These are phyloP conservation scores for Helicostylum pulchrum DNA, from an alignment of 192 early-diverging fungal genomes.

Conservation along the genomic window DNA sequence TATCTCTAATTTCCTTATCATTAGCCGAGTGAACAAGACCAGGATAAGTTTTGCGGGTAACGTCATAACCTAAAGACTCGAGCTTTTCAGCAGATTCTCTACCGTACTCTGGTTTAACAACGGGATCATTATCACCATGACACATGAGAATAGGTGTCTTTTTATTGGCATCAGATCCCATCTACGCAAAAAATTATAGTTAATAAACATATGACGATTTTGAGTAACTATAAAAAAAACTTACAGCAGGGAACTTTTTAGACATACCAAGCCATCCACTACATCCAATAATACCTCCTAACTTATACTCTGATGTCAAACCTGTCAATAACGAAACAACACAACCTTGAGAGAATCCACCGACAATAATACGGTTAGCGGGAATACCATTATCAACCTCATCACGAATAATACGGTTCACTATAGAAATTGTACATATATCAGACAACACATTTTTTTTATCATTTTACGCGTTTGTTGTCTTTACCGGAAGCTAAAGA, in stretches of 20 bases:
- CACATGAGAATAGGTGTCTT: conserved; percentile 78
- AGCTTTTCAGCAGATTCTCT: conserved; percentile 62
- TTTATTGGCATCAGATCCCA: conserved; percentile 59
- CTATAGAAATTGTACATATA: conserved; percentile 24
- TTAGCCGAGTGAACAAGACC: conserved; percentile 75
- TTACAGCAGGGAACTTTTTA: conserved; percentile 44
- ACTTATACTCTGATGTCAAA: conserved; percentile 64
- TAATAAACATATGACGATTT: background rate
- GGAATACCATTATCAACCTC: conserved; percentile 82
- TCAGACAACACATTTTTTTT: background rate
- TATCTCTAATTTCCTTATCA: conserved; percentile 65
- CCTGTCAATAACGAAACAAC: conserved; percentile 71
- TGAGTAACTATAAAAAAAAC: background rate
- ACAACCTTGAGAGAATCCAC: conserved; percentile 90
- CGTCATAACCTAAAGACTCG: conserved; percentile 53
- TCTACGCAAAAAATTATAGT: conserved; percentile 11
- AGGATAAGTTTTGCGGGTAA: conserved; percentile 77
- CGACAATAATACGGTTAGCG: conserved; percentile 80
- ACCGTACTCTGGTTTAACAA: conserved; percentile 75
- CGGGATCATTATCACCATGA: conserved; percentile 77
- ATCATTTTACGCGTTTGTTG: background rate
- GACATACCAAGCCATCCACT: conserved; percentile 78
- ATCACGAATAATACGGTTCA: conserved; percentile 57
- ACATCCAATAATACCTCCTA: conserved; percentile 68
- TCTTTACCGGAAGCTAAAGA: conserved; percentile 48